phyloP scores from a whole-genome alignment of 371 early-diverging fungal species.

The Apophysomyces ossiformis region DNA sequence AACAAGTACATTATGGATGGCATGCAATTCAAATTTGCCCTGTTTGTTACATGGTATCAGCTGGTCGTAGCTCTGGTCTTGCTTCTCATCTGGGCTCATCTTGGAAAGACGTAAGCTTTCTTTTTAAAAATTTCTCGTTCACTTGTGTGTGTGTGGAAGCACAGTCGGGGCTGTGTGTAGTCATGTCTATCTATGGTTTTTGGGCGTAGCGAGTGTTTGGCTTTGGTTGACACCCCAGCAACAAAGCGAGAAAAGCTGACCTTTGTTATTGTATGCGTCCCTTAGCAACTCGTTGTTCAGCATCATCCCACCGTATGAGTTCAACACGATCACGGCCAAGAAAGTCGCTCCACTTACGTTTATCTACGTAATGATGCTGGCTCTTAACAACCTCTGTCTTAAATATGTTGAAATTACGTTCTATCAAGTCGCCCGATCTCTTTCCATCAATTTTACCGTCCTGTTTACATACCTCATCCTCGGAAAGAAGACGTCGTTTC shows the following conservation, averaged over 20 bases:
- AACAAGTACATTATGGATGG: slow-evolving; percentile 76
- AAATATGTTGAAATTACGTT: slow-evolving; percentile 75
- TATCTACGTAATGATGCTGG: slow-evolving; percentile 76
- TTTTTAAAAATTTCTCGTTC: background rate
- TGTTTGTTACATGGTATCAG: slow-evolving; percentile 75
- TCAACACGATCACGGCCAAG: slow-evolving; percentile 56
- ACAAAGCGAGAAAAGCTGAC: background rate
- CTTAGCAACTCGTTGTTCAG: slow-evolving; percentile 58
- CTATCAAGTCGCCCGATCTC: slow-evolving; percentile 75
- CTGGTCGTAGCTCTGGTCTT: slow-evolving; percentile 67
- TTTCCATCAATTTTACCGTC: slow-evolving; percentile 77
- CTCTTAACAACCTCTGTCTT: slow-evolving; percentile 72
- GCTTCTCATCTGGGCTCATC: slow-evolving; percentile 61
- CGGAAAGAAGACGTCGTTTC: slow-evolving; percentile 57
- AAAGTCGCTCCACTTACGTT: slow-evolving; percentile 70
- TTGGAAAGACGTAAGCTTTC: slow-evolving; percentile 60
- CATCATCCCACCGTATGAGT: slow-evolving; percentile 75
- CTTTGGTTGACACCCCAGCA: too few relatives aligned
- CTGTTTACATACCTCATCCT: slow-evolving; percentile 69
- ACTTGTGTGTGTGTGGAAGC: too few relatives aligned
- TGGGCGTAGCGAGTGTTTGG: too few relatives aligned
- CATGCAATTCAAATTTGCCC: slow-evolving; percentile 70
- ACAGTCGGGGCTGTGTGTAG: too few relatives aligned
- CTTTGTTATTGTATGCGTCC: background rate
- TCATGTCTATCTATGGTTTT: too few relatives aligned